These are phyloP conservation scores for Rhododendron ferrugineum DNA, from an alignment of 148 eudicot species.

Conservation along the genomic window DNA sequence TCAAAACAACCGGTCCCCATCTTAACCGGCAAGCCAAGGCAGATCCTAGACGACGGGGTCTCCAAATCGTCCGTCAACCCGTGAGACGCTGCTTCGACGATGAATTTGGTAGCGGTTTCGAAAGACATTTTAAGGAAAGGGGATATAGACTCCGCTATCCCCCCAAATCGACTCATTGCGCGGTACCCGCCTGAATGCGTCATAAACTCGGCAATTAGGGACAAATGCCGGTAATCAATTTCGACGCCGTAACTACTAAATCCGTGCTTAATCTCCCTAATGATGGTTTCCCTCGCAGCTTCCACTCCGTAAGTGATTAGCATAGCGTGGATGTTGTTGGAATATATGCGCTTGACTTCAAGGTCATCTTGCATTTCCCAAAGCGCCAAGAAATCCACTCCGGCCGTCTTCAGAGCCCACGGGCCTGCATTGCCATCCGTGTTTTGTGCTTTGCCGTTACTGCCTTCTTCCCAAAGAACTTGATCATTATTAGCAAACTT, in stretches of 20 bases:
- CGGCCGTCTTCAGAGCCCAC: conserved; percentile 80
- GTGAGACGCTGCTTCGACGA: conserved; percentile 63
- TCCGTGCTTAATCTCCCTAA: conserved; percentile 71
- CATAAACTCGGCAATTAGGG: conserved; percentile 86
- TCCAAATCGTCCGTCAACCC: conserved; percentile 63
- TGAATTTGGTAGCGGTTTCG: conserved; percentile 85
- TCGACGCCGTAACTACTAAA: conserved; percentile 79
- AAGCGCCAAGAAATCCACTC: conserved; percentile 70
- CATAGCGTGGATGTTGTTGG: conserved; percentile 68
- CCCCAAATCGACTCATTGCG: conserved; percentile 78
- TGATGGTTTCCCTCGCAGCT: conserved; percentile 77
- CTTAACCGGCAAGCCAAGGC: conserved; percentile 88
- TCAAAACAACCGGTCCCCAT: conserved; percentile 94
- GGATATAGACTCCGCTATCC: conserved; percentile 68
- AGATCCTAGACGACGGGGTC: conserved; percentile 79
- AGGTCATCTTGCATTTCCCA: conserved; percentile 84
- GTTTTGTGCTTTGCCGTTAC: conserved; percentile 6
- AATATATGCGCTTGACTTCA: conserved; percentile 57
- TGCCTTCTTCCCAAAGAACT: conserved; percentile 31
- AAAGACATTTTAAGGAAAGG: conserved; percentile 80
- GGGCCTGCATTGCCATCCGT: conserved; percentile 21
- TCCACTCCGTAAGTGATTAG: conserved; percentile 83
- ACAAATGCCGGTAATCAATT: conserved; percentile 78
- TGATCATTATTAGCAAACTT: conserved; percentile 56
- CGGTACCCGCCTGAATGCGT: conserved; percentile 77